Conservation (phyloP, 2,329 filamentous ascomycete species). For the Paecilomyces dactylethromorphus region DNA sequence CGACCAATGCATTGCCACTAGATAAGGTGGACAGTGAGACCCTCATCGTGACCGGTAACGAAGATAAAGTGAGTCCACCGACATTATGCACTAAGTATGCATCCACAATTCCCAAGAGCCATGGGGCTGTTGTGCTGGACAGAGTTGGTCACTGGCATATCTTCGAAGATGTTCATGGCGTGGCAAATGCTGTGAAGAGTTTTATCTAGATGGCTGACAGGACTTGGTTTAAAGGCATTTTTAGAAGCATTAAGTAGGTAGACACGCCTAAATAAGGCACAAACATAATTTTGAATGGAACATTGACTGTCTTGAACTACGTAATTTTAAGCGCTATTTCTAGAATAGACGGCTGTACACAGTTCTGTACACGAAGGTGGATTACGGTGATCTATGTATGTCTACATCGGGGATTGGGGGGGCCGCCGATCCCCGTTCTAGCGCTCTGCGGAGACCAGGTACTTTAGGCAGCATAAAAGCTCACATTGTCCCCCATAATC, state of each 20-base stretch:
- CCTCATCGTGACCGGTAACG: conserved; percentile 39
- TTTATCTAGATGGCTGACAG: background rate
- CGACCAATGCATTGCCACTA: conserved; percentile 26
- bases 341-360: too few relatives aligned
- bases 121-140: conserved; percentile 24
- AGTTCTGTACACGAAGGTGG: too few relatives aligned
- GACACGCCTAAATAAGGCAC: background rate
- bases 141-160: conserved; percentile 46
- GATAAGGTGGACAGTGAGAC: conserved; percentile 24
- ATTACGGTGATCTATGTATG: too few relatives aligned
- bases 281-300: background rate
- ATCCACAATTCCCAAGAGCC: conserved; percentile 11
- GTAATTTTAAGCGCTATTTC: too few relatives aligned
- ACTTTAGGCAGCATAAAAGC: too few relatives aligned
- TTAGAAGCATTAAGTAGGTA: background rate
- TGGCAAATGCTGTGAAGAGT: conserved; percentile 12
- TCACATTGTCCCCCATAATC: too few relatives aligned
- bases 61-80: conserved; percentile 40
- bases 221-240: background rate
- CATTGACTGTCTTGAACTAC: too few relatives aligned
- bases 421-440: too few relatives aligned
- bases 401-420: too few relatives aligned
- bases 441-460: too few relatives aligned
- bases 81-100: conserved; percentile 27
- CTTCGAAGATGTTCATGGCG: conserved; percentile 40